Evolutionary conservation across 2,329 filamentous ascomycete species (phyloP), one percentile per base, ranked within the genome.

Genomic region (Pseudogymnoascus sp.): DNA sequence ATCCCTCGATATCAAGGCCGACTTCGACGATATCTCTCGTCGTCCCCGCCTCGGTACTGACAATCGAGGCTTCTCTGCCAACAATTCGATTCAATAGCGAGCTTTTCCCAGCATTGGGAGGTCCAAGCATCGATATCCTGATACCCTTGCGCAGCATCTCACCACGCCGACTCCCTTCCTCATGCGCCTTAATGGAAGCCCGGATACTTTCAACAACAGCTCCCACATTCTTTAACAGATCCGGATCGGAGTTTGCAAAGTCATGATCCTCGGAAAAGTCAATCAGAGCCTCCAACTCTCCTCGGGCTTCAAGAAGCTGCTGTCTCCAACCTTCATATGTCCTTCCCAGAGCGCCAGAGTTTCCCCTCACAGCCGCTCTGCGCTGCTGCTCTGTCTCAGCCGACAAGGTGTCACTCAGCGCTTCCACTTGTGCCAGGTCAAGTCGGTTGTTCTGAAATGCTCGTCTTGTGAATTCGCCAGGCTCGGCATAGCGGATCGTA

Each of bases 231-330:
- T 72, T 73, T 49, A 95, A 81, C 22, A 97, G 79, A 62, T 89
- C 83, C 0, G 81, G 77, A 0, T 91, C 89, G 2, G 90, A 88
- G 74, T 96, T 92, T 68, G 97, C 92, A 70, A 99, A 96, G 76
- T 97, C 90, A 75, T 99, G 93, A 70, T 97, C 94, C 73, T 99
- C 94, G 0, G 91, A 89, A 73, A 99, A 99, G 75, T 99, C 94
- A 65, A 99, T 97, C 67, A 99, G 77, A 0, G 94, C 94, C 75
- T 99, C 94, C 39, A 99, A 81, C 76, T 97, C 92, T 8, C 91
- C 94, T 1, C 94, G 85, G 8, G 92, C 92, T 65, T 88, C 82
- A 5, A 97, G 79, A 16, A 99, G 77, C 66, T 86, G 80, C 66
- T 84, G 78, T 25, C 93, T 85, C 94, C 94, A 99, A 8, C 70